Evolutionary conservation across 2,329 filamentous ascomycete genomes (phyloP).

Genomic region (Pseudocercospora macadamiae): DNA sequence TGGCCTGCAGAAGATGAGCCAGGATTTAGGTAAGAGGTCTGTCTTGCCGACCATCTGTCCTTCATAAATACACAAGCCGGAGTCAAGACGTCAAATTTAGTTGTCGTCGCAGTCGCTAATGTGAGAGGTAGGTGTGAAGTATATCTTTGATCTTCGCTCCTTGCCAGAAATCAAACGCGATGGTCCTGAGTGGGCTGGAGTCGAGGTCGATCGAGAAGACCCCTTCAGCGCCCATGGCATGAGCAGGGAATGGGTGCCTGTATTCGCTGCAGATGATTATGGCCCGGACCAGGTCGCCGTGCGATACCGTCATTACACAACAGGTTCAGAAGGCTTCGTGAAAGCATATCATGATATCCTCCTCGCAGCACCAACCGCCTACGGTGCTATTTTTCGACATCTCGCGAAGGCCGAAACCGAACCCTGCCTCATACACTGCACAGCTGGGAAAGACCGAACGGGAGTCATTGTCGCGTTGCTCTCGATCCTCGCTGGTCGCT

Average conservation of each 20-base stretch:
- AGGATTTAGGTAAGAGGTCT: constrained; percentile 36
- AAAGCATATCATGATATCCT: constrained; percentile 67
- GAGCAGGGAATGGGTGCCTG: constrained; percentile 62
- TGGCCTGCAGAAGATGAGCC: constrained; percentile 56
- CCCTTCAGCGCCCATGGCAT: constrained; percentile 50
- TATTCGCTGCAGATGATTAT: constrained; percentile 66
- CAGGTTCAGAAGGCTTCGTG: constrained; percentile 63
- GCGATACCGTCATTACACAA: constrained; percentile 63
- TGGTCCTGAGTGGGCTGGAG: constrained; percentile 39
- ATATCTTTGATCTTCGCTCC: constrained; percentile 71
- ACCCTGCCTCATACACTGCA: constrained; percentile 71
- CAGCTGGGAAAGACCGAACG: constrained; percentile 76
- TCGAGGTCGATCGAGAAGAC: constrained; percentile 28
- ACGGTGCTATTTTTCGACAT: constrained; percentile 63
- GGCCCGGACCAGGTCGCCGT: constrained; percentile 64
- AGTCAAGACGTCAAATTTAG: not conserved
- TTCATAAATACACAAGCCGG: not conserved
- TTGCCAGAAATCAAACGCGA: constrained; percentile 58
- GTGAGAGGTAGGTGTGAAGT: constrained; percentile 53
- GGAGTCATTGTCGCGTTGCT: constrained; percentile 70
- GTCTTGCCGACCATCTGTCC: constrained; percentile 32
- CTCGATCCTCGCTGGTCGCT: constrained; percentile 65
- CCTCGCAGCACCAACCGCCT: constrained; percentile 55
- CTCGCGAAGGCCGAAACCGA: constrained; percentile 50
- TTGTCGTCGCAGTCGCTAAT: not conserved